A percentile compares a stretch with the other conserved stretches of the same genome.
Conservation (phyloP, 768 basidiomycete genomes). For the Boletus barrowsii region DNA sequence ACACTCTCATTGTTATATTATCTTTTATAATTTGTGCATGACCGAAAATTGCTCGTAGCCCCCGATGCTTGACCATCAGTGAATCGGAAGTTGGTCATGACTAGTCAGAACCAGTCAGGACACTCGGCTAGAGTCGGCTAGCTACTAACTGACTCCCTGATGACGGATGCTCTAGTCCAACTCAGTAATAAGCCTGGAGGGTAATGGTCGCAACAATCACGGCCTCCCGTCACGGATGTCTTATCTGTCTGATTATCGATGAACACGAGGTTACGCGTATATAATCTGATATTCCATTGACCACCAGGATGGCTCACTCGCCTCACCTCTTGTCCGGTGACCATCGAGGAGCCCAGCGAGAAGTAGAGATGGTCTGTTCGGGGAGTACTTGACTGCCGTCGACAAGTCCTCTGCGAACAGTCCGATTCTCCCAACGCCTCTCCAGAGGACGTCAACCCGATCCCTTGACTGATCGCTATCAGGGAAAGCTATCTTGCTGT, state of each 20-base stretch:
- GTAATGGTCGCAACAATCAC: not conserved
- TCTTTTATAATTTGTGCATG: not conserved
- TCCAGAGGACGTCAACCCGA: not conserved
- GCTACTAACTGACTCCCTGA: too few relatives aligned
- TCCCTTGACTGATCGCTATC: too few relatives aligned
- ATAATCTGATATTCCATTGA: not conserved
- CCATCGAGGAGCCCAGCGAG: not conserved
- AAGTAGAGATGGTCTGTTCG: constrained; percentile 1
- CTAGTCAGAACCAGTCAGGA: too few relatives aligned
- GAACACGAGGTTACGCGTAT: not conserved
- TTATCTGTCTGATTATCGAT: constrained; percentile 4
- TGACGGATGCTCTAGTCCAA: not conserved
- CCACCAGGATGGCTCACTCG: not conserved
- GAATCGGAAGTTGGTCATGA: too few relatives aligned
- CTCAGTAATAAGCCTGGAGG: too few relatives aligned
- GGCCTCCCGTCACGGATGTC: not conserved
- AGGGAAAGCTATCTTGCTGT: too few relatives aligned
- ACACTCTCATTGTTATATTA: not conserved
- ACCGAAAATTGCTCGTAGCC: not conserved
- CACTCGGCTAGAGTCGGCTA: too few relatives aligned
- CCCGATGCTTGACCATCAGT: not conserved
- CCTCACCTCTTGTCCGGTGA: not conserved
- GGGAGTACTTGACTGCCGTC: constrained; percentile 5
- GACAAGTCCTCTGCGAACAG: constrained; percentile 1
- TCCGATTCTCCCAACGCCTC: not conserved